Evolutionary conservation across 2,329 filamentous ascomycete species (phyloP).

Genomic region (Apiospora kogelbergensis): DNA sequence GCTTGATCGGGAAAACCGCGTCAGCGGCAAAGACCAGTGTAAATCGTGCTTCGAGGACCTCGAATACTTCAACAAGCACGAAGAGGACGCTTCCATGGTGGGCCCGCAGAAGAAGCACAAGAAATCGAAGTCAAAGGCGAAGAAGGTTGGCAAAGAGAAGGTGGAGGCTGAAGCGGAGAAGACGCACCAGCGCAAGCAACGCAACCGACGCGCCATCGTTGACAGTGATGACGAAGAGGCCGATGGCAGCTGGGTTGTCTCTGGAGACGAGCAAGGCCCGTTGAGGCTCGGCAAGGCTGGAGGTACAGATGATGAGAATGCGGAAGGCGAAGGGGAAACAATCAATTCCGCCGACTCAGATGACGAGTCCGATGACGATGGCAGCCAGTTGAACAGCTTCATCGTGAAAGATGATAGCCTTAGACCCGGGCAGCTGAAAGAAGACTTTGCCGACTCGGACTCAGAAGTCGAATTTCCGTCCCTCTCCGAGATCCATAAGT

Average conservation of each 20-base stretch:
- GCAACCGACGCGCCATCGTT: conserved; percentile 56
- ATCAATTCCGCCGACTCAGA: conserved; percentile 65
- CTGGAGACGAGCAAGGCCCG: conserved; percentile 61
- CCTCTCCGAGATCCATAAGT: conserved; percentile 24
- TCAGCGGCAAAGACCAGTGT: conserved; percentile 55
- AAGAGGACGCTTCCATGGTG: conserved; percentile 39
- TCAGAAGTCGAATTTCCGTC: conserved; percentile 31
- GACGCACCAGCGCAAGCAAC: conserved; percentile 34
- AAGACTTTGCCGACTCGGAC: conserved; percentile 21
- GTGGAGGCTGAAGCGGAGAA: conserved; percentile 29
- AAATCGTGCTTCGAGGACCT: conserved; percentile 74
- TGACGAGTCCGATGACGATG: conserved; percentile 41
- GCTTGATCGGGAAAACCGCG: conserved; percentile 51
- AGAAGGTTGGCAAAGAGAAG: conserved; percentile 33
- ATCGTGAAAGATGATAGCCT: conserved; percentile 49
- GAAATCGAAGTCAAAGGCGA: conserved; percentile 33
- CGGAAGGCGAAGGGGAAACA: conserved; percentile 81
- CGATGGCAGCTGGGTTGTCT: conserved; percentile 78
- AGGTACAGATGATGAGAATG: conserved; percentile 84
- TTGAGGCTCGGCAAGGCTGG: conserved; percentile 73
- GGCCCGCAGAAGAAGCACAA: conserved; percentile 38
- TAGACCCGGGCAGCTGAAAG: conserved; percentile 27
- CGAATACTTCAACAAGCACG: conserved; percentile 55
- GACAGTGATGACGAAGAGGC: conserved; percentile 62
- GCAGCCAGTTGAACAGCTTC: conserved; percentile 56